Evolutionary conservation across 768 basidiomycete genomes (phyloP), one percentile per base, ranked within the genome.

Genomic region (Suillus subluteus): DNA sequence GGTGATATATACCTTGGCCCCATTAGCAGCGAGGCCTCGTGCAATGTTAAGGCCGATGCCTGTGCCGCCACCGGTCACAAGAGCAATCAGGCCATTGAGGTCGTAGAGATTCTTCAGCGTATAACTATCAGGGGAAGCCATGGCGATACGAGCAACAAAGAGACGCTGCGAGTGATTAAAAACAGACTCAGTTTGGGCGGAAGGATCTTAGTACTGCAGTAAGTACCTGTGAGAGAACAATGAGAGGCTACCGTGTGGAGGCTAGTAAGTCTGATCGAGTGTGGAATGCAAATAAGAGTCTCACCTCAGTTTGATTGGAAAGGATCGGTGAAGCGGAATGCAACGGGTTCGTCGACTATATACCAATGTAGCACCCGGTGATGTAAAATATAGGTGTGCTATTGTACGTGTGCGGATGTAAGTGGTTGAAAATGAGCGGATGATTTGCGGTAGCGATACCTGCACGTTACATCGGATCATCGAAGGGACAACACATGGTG

Each of bases 1-100:
- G 3, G 87, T 89, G 70, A 94, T 91, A 72, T 94, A 95, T 18
- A 93, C 92, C 69, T 87, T 90, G 16, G 92, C 91, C 1, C 92
- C 91, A 70, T 88, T 90, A 37, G 88, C 83, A 18, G 92, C 92
- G 15, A 94, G 83, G 6, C 91, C 92, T 63, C 83, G 81, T 11
- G 91, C 80, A 65, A 92, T 92, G 86, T 89, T 88, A 66, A 88
- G 75, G 40, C 86, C 86, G 62, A 86, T 87, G 26, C 84, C 83
- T 3, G 81, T 83, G n/a, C 82, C 84, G 9, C 82, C 83, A 12
- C 83, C 83, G 0, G 83, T 82, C 46, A 84, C 82, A 41, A 84
- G 74, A 4, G 82, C 82, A 8, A 91, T 77, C 32, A 86, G 82
- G n/a, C 87, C 88, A 30, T 81, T 75, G 65, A 92, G 82, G 69